Percentiles rank a stretch among this genome's conserved stretches.
Evolutionary conservation across 2,329 filamentous ascomycete genomes (phyloP).

Genomic region (Sporothrix pallida): DNA sequence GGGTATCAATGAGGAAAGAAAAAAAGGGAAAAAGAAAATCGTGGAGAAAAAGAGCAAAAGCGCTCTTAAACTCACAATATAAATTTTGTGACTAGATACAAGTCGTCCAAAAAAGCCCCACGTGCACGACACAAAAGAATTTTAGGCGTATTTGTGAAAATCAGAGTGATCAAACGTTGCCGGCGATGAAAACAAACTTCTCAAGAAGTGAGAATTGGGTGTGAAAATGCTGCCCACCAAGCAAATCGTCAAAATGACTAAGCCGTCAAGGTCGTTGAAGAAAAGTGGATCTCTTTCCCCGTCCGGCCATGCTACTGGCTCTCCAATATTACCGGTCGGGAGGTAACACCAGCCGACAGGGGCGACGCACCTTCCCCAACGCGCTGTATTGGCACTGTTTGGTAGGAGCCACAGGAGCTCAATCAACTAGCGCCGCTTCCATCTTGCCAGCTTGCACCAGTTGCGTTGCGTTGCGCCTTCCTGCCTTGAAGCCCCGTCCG

Average conservation of each 20-base stretch:
- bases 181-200: background rate
- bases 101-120: too few relatives aligned
- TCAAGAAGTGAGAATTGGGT: background rate
- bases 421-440: conserved; percentile 12
- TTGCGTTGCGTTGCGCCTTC: conserved; percentile 16
- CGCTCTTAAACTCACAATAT: background rate
- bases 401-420: conserved; percentile 15
- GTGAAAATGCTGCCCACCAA: conserved; percentile 19
- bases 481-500: conserved; percentile 20
- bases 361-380: background rate
- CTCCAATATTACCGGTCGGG: conserved; percentile 9
- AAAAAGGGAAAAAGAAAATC: background rate
- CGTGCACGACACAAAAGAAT: too few relatives aligned
- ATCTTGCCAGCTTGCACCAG: conserved; percentile 35
- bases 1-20: background rate
- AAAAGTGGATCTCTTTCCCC: conserved; percentile 16
- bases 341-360: conserved; percentile 20
- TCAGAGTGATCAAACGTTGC: too few relatives aligned
- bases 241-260: conserved; percentile 35
- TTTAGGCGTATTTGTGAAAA: too few relatives aligned
- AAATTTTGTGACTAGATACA: background rate
- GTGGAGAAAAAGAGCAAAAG: background rate
- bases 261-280: background rate
- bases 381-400: background rate
- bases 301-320: conserved; percentile 29